Evolutionary conservation across 192 early-diverging fungal species (phyloP), one percentile per base, ranked within the genome.

Genomic region (Cetraspora pellucida): DNA sequence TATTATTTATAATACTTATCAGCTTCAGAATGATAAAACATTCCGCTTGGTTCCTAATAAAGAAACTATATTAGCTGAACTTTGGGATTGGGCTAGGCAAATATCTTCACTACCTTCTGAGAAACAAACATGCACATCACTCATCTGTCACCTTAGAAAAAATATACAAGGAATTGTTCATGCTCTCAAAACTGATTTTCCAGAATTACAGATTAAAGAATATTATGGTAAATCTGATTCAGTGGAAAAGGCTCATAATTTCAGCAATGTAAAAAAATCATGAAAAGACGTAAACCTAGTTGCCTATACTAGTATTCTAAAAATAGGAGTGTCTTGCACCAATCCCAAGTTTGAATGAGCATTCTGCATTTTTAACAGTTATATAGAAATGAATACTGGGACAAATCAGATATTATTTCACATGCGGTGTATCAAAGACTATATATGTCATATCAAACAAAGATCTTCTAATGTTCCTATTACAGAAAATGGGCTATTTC

Each of bases 21-120:
- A 37, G 5, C 31, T 37, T 3, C 5, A 37, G 31, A 5, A 37
- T 3, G 31, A 5, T 1, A 37, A 37, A 37, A 37, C 31, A 37
- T 37, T 37, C 5, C 31, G 31, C 21, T 25, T 63, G 1, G 46
- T 10, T 23, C 19, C 46, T 49, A 25, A 69, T 68, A 68, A 68
- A 68, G 66, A 69, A 69, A 46, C 46, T 5, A 6, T 69, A 46
- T 69, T 69, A 46, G 47, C 47, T 25, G n/a, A 69, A 45, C 44
- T 69, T 19, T 69, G 44, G 67, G 0, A 69, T 2, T 69, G 67
- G 67, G 67, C 67, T 9, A 69, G 17, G 44, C 0, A 46, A 69
- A 46, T 69, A 17, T 69, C 44, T 68, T 69, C 44, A 68, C 19
- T 68, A 68, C 66, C 66, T 46, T 46, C n/a, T 49, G n/a, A 69